Evolutionary conservation across 176 grass and related monocot genomes (phyloP).

Genomic region (Cenchrus purpureus): DNA sequence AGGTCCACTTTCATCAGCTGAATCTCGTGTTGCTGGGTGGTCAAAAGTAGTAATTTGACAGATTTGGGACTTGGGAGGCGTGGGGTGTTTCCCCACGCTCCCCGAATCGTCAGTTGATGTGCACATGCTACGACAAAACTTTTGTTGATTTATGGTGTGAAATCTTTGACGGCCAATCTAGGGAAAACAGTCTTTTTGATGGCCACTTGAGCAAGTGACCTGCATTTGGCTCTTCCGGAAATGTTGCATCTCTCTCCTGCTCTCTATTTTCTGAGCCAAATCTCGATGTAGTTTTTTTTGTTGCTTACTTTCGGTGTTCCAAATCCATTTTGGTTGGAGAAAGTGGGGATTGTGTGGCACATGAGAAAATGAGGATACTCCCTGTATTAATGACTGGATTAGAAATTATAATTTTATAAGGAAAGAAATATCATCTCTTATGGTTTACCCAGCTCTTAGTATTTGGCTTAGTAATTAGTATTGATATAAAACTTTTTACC

Average conservation of each 20-base stretch:
- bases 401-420: background rate
- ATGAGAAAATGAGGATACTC: background rate
- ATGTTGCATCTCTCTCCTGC: background rate
- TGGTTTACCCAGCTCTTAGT: background rate
- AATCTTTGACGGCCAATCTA: background rate
- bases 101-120: background rate
- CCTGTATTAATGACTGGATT: background rate
- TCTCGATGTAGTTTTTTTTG: background rate
- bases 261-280: slow-evolving; percentile 11
- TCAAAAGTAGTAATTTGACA: slow-evolving; percentile 12
- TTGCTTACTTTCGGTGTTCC: background rate
- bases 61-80: slow-evolving; percentile 36
- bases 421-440: background rate
- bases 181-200: background rate
- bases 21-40: slow-evolving; percentile 34
- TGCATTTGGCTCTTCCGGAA: background rate
- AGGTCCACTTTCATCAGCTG: background rate
- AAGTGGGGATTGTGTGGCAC: background rate
- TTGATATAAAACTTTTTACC: background rate
- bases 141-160: background rate
- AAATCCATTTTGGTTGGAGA: slow-evolving; percentile 8
- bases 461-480: background rate
- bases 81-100: background rate
- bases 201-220: background rate
- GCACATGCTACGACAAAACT: background rate